Percentiles rank a stretch among this genome's conserved stretches.
Conservation (phyloP, 2,329 filamentous ascomycete genomes). For the Penicillium polonicum region DNA sequence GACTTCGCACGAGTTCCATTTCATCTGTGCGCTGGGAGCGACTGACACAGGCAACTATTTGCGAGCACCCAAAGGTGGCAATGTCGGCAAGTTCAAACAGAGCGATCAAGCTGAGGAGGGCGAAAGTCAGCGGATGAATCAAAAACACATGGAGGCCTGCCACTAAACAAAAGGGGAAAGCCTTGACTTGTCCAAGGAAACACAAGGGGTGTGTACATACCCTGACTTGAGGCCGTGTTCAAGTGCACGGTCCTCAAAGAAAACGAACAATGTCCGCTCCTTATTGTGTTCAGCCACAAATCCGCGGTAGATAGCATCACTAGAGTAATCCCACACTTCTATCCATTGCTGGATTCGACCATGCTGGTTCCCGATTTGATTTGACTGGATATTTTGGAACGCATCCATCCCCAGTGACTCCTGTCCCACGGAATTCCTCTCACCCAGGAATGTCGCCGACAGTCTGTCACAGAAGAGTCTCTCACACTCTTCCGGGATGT, state of each 20-base stretch:
- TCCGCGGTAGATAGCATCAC: slow-evolving; percentile 79
- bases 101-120: slow-evolving; percentile 68
- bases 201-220: slow-evolving; percentile 54
- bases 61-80: slow-evolving; percentile 68
- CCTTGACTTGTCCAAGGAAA: background rate
- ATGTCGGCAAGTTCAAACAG: slow-evolving; percentile 83
- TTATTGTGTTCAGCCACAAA: slow-evolving; percentile 72
- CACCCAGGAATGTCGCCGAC: slow-evolving; percentile 91
- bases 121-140: background rate
- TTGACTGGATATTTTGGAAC: slow-evolving; percentile 42
- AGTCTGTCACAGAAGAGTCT: slow-evolving; percentile 99
- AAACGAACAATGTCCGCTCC: slow-evolving; percentile 78
- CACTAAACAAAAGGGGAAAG: background rate
- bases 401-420: slow-evolving; percentile 86
- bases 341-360: slow-evolving; percentile 36
- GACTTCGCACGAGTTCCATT: slow-evolving; percentile 68
- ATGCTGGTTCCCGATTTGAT: slow-evolving; percentile 26
- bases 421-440: slow-evolving; percentile 74
- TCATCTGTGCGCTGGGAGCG: slow-evolving; percentile 64
- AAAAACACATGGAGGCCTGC: background rate
- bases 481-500: slow-evolving; percentile 99
- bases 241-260: slow-evolving; percentile 74
- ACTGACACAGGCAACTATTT: slow-evolving; percentile 79
- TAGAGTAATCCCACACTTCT: slow-evolving; percentile 68
- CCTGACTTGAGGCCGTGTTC: slow-evolving; percentile 81